Base-by-base conservation (phyloP, 176 grass and related monocot species). In the Aegilops tauschii region DNA sequence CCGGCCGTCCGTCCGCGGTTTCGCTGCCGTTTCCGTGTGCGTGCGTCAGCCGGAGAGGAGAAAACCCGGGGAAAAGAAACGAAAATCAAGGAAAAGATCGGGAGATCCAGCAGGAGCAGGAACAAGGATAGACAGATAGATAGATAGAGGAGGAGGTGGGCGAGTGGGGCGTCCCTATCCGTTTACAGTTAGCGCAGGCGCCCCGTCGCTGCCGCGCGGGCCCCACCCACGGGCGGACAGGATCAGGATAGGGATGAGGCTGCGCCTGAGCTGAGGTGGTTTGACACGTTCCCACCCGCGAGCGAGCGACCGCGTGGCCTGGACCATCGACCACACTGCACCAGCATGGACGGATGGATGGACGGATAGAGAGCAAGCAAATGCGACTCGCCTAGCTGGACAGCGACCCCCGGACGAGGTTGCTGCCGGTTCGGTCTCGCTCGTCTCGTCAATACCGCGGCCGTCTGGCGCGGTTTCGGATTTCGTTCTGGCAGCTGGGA, bases 11-110 rank as follows among this genome's bases (percentile, higher is more conserved):
- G 49, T 52, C 49, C 50, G 6, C 12, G 49, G 63, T 27, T 70
- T 88, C 28, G 25, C n/a, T 28, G 18, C 14, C 14, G 75, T 83
- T 80, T 37, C 76, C 54, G 87, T 83, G 87, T 49, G 82, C 49
- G 49, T 45, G 44, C 44, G 44, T 54, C 50, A 54, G 16, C 16
- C 50, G 50, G 50, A 7, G 50, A 54, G 16, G 50, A 54, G 50
- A 54, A 59, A 59, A 59, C 75, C n/a, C 7, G 42, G 9, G 13
- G 21, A 5, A 9, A n/a, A 54, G 31, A 12, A 20, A 56, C 6
- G 18, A 74, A 59, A 34, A 35, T 5, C 34, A 35, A 35, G 34
- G 52, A 23, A 86, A 75, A 21, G 14, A 70, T 14, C 5, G 49
- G 44, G 54, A 59, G 54, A 59, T 59, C 54, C 54, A 39, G 35